phyloP scores from a whole-genome alignment of 2,329 filamentous ascomycete species.

The Polytolypa hystricis region DNA sequence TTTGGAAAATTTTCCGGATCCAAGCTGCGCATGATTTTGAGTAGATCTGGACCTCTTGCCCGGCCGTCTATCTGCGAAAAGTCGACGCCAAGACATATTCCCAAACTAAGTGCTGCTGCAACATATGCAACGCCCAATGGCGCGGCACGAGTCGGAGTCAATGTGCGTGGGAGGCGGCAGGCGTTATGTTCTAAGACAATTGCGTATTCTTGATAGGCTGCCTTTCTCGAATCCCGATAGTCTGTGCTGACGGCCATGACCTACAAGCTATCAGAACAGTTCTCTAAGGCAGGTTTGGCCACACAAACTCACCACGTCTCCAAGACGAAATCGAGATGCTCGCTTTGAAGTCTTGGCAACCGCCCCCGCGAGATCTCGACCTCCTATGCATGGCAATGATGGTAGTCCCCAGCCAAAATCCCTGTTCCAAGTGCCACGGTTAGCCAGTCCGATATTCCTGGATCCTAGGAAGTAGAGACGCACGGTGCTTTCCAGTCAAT shows the following conservation, averaged over 20 bases:
- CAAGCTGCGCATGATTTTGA: slow-evolving; percentile 39
- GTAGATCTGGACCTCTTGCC: slow-evolving; percentile 54
- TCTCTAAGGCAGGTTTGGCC: too few relatives aligned
- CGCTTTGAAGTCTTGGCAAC: slow-evolving; percentile 41
- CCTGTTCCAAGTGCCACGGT: slow-evolving; percentile 26
- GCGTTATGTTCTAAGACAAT: slow-evolving; percentile 55
- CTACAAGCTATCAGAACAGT: too few relatives aligned
- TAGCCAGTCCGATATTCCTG: background rate
- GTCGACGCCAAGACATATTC: slow-evolving; percentile 58
- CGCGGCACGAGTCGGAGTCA: slow-evolving; percentile 46
- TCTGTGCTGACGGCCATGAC: slow-evolving; percentile 58
- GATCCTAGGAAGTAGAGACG: background rate
- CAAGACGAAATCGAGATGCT: slow-evolving; percentile 41
- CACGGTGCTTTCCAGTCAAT: slow-evolving; percentile 68
- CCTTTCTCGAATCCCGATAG: slow-evolving; percentile 61
- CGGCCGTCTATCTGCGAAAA: slow-evolving; percentile 33
- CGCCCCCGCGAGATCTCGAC: slow-evolving; percentile 57
- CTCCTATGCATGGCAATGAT: slow-evolving; percentile 55
- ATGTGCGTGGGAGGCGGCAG: slow-evolving; percentile 46
- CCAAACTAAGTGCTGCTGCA: slow-evolving; percentile 54
- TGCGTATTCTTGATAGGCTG: slow-evolving; percentile 60
- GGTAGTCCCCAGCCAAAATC: slow-evolving; percentile 63
- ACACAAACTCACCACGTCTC: too few relatives aligned
- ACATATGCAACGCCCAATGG: slow-evolving; percentile 62
- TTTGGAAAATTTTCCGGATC: slow-evolving; percentile 44